These are phyloP conservation scores for Yamadazyma philogaea DNA, from an alignment of 805 yeast genomes.

Conservation along the genomic window DNA sequence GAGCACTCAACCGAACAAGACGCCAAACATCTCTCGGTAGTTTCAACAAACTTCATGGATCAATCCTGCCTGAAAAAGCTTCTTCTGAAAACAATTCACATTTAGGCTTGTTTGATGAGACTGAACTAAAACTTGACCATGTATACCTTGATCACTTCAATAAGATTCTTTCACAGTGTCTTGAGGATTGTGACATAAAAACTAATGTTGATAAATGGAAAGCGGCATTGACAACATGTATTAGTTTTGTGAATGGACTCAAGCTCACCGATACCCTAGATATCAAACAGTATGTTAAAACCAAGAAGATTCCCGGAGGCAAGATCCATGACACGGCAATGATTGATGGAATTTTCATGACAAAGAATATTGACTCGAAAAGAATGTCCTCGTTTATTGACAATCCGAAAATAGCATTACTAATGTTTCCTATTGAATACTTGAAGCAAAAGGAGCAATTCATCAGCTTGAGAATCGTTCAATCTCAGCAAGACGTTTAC, in stretches of 20 bases:
- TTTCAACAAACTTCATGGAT: slow-evolving; percentile 1
- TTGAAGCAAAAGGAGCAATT: slow-evolving; percentile 72
- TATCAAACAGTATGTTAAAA: slow-evolving; percentile 81
- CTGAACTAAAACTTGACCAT: slow-evolving; percentile 4
- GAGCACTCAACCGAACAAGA: not conserved
- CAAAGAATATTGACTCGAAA: slow-evolving; percentile 77
- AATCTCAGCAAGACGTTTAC: slow-evolving; percentile 85
- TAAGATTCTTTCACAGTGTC: slow-evolving; percentile 54
- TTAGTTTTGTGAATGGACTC: slow-evolving; percentile 55
- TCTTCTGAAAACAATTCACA: not conserved
- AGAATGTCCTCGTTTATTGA: slow-evolving; percentile 64
- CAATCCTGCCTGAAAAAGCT: slow-evolving; percentile 6
- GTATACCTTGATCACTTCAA: slow-evolving; percentile 44
- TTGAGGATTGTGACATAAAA: slow-evolving; percentile 57
- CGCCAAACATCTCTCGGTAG: slow-evolving; percentile 12
- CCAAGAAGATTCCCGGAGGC: slow-evolving; percentile 83
- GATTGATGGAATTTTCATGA: slow-evolving; percentile 78
- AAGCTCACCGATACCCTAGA: slow-evolving; percentile 76
- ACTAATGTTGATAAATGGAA: slow-evolving; percentile 57
- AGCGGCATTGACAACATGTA: slow-evolving; percentile 44
- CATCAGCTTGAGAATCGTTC: slow-evolving; percentile 75
- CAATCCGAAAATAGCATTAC: slow-evolving; percentile 73
- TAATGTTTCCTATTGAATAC: slow-evolving; percentile 89
- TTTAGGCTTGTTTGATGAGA: slow-evolving; percentile 9
- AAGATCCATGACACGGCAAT: slow-evolving; percentile 53